Evolutionary conservation across 305 asterid species (phyloP).

Genomic region (Salvia sclarea): DNA sequence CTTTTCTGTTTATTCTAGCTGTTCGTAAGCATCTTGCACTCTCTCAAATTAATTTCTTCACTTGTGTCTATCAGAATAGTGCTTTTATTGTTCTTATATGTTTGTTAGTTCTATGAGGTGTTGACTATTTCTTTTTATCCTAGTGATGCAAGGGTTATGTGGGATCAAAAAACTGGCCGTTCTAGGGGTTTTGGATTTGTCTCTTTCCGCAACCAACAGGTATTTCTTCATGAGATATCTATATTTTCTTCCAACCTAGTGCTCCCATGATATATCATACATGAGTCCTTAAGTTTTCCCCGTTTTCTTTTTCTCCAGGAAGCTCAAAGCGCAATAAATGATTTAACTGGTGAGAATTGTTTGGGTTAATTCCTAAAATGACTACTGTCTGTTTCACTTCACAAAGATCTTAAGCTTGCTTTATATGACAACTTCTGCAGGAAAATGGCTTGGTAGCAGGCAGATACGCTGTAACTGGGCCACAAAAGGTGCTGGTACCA

Average conservation of each 20-base stretch:
- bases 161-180: slow-evolving; percentile 95
- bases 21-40: slow-evolving; percentile 66
- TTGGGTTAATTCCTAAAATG: slow-evolving; percentile 1
- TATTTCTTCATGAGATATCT: slow-evolving; percentile 20
- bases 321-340: slow-evolving; percentile 91
- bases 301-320: slow-evolving; percentile 51
- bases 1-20: slow-evolving; percentile 72
- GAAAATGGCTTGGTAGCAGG: slow-evolving; percentile 95
- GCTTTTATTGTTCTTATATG: slow-evolving; percentile 12
- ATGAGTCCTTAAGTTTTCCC: slow-evolving; percentile 21
- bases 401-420: slow-evolving; percentile 10
- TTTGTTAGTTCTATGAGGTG: slow-evolving; percentile 22
- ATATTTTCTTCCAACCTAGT: slow-evolving; percentile 16
- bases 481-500: slow-evolving; percentile 76
- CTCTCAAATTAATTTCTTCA: slow-evolving; percentile 5
- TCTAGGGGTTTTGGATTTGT: slow-evolving; percentile 96
- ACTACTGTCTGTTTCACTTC: background rate
- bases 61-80: background rate
- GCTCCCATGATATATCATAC: background rate
- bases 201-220: slow-evolving; percentile 93
- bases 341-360: slow-evolving; percentile 70
- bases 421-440: slow-evolving; percentile 40
- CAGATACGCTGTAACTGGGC: slow-evolving; percentile 99
- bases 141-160: slow-evolving; percentile 98
- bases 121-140: slow-evolving; percentile 32